A percentile compares a stretch with the other conserved stretches of the same genome.
phyloP scores from a whole-genome alignment of 768 basidiomycete species.

The Clitopilus hobsonii region DNA sequence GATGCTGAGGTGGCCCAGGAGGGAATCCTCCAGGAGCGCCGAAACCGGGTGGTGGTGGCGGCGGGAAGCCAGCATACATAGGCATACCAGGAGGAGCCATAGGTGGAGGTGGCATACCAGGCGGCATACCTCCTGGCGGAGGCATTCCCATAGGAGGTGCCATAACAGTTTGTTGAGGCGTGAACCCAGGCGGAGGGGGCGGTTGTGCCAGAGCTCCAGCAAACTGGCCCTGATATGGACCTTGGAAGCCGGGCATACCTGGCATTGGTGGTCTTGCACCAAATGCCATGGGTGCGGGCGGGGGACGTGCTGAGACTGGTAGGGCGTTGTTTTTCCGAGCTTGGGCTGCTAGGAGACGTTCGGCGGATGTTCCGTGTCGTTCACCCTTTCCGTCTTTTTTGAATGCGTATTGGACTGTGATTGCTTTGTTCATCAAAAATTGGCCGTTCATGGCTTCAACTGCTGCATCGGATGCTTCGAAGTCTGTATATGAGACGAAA shows the following conservation, averaged over 20 bases:
- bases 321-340: slow-evolving; percentile 94
- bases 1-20: too few species aligned
- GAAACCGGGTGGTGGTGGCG: slow-evolving; percentile 67
- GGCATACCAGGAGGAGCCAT: slow-evolving; percentile 31
- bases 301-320: slow-evolving; percentile 72
- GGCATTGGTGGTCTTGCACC: slow-evolving; percentile 63
- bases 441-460: slow-evolving; percentile 97
- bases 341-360: slow-evolving; percentile 91
- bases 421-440: slow-evolving; percentile 97
- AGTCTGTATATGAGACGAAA: slow-evolving; percentile 96
- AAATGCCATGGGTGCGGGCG: slow-evolving; percentile 70
- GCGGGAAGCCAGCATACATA: slow-evolving; percentile 51
- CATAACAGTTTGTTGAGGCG: slow-evolving; percentile 65
- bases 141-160: slow-evolving; percentile 41
- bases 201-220: slow-evolving; percentile 83
- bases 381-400: slow-evolving; percentile 99
- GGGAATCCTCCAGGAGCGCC: slow-evolving; percentile 33
- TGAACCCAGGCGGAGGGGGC: slow-evolving; percentile 77
- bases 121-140: slow-evolving; percentile 12
- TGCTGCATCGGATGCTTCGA: slow-evolving; percentile 94
- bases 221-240: slow-evolving; percentile 88
- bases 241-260: slow-evolving; percentile 68
- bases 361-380: slow-evolving; percentile 94
- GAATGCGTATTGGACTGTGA: slow-evolving; percentile 97
- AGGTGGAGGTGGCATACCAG: slow-evolving; percentile 23